A percentile compares a stretch with the other conserved stretches of the same genome.
These are phyloP conservation scores for Sphaerobolus stellatus DNA, from an alignment of 1,284 basidiomycete species.

Conservation along the genomic window DNA sequence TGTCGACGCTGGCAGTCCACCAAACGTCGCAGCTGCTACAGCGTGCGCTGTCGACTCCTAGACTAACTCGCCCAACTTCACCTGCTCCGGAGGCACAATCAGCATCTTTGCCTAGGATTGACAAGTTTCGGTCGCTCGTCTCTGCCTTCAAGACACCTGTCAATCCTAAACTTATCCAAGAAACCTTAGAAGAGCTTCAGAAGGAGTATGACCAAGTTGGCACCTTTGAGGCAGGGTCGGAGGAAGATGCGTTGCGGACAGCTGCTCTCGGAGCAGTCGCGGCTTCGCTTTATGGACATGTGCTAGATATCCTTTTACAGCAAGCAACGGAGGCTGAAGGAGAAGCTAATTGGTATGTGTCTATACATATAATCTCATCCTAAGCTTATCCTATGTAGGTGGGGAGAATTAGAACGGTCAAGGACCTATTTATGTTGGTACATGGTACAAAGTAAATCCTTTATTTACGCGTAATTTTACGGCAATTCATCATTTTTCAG, in stretches of 20 bases:
- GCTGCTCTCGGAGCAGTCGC: slow-evolving; percentile 31
- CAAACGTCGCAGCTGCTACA: slow-evolving; percentile 8
- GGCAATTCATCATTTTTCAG: slow-evolving; percentile 34
- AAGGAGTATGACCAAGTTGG: neutral
- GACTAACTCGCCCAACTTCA: neutral
- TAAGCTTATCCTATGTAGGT: slow-evolving; percentile 2
- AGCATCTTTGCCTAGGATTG: neutral
- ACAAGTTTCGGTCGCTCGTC: neutral
- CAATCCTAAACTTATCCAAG: slow-evolving; percentile 2
- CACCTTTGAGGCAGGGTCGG: neutral
- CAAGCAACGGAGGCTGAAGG: slow-evolving; percentile 64
- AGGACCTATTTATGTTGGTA: slow-evolving; percentile 49
- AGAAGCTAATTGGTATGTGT: slow-evolving; percentile 73
- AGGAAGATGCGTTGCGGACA: neutral
- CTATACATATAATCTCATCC: slow-evolving; percentile 3
- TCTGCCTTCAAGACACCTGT: slow-evolving; percentile 3
- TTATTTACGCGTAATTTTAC: neutral
- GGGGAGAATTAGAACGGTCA: slow-evolving; percentile 57
- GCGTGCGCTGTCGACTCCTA: neutral
- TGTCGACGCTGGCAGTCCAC: slow-evolving; percentile 11
- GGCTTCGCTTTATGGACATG: slow-evolving; percentile 57
- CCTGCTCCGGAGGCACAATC: neutral
- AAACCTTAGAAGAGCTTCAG: neutral
- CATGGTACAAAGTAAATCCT: slow-evolving; percentile 63
- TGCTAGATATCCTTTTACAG: slow-evolving; percentile 50